These are phyloP conservation scores for Plantago major DNA, from an alignment of 257 asterid species.

Conservation along the genomic window DNA sequence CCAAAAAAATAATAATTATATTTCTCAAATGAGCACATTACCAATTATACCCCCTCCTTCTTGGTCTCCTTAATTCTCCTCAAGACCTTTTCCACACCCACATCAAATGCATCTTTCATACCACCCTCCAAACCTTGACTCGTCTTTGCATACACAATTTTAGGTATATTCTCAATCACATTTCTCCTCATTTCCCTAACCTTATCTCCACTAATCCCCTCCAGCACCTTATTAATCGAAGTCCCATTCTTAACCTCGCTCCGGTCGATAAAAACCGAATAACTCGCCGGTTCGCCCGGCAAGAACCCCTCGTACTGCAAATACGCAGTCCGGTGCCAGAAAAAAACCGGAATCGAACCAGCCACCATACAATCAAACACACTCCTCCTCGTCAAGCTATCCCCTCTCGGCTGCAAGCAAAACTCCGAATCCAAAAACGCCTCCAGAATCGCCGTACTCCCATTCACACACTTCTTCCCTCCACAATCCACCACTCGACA, in stretches of 20 bases:
- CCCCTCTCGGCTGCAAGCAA: conserved; percentile 90
- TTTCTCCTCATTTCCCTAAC: conserved; percentile 59
- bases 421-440: conserved; percentile 68
- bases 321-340: conserved; percentile 76
- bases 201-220: conserved; percentile 33
- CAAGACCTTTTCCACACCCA: conserved; percentile 68
- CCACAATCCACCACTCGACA: conserved; percentile 76
- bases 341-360: conserved; percentile 83
- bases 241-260: conserved; percentile 56
- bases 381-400: conserved; percentile 72
- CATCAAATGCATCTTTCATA: conserved; percentile 68
- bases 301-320: conserved; percentile 75
- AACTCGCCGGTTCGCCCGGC: conserved; percentile 60
- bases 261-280: conserved; percentile 72
- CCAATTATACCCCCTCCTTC: conserved; percentile 47
- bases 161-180: conserved; percentile 54
- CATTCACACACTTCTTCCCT: conserved; percentile 55
- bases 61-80: conserved; percentile 42
- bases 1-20: neutral
- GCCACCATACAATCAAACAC: conserved; percentile 91
- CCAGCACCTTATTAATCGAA: conserved; percentile 40
- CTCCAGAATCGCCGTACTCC: conserved; percentile 52
- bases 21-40: conserved; percentile 11
- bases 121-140: conserved; percentile 51
- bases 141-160: conserved; percentile 47